Evolutionary conservation across 805 yeast species (phyloP).

Genomic region (Candida suzukii): DNA sequence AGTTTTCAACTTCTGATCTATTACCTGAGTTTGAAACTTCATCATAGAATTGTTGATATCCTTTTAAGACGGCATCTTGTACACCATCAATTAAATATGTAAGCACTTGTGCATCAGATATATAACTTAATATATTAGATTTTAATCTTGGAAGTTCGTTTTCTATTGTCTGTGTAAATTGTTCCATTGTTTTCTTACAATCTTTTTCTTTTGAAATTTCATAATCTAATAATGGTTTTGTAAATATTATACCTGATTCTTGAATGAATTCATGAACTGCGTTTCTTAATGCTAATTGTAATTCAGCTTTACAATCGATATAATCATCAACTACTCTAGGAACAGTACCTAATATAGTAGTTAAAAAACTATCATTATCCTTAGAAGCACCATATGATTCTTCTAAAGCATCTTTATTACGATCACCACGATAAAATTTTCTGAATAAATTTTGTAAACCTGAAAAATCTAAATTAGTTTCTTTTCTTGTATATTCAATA

Average conservation of each 20-base stretch:
- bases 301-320: conserved; percentile 69
- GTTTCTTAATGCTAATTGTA: conserved; percentile 65
- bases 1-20: conserved; percentile 32
- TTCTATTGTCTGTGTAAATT: conserved; percentile 43
- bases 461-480: conserved; percentile 72
- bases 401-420: conserved; percentile 13
- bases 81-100: conserved; percentile 55
- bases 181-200: conserved; percentile 13
- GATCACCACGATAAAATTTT: conserved; percentile 23
- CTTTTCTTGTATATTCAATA: conserved; percentile 66
- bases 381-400: conserved; percentile 8
- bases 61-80: conserved; percentile 50
- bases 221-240: conserved; percentile 34
- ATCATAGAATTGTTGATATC: conserved; percentile 49
- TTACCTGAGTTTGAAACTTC: conserved; percentile 18
- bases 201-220: conserved; percentile 7
- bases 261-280: conserved; percentile 65
- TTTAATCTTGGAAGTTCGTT: conserved; percentile 51
- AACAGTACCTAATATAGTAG: conserved; percentile 43
- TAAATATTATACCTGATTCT: conserved; percentile 41
- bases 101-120: conserved; percentile 48
- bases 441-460: conserved; percentile 50
- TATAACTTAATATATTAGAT: conserved; percentile 43
- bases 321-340: conserved; percentile 77
- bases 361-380: conserved; percentile 10